Percentiles rank a stretch among this genome's conserved stretches.
phyloP scores from a whole-genome alignment of 164 flowering plant species.

The Cinnamomum chago region DNA sequence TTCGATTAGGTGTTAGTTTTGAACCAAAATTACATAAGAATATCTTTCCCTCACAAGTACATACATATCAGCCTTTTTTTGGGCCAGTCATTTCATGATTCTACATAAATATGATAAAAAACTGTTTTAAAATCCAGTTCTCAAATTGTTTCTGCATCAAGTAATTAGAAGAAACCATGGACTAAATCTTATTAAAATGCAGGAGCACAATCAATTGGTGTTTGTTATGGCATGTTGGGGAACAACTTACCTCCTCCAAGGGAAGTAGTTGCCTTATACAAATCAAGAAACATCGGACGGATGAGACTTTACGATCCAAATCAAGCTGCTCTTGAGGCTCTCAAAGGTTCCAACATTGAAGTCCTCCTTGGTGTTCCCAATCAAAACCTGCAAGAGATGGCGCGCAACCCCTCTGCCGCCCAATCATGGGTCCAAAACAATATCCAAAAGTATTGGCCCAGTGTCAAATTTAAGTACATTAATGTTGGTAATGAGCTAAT shows the following conservation, averaged over 20 bases:
- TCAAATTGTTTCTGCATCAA: no score
- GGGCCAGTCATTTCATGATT: no score
- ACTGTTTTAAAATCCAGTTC: no score
- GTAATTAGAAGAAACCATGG: no score
- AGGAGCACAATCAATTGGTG: conserved; percentile 4
- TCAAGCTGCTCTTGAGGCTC: conserved; percentile 30
- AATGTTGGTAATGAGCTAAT: conserved; percentile 49
- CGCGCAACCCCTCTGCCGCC: conserved; percentile 29
- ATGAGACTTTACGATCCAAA: conserved; percentile 42
- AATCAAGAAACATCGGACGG: conserved; percentile 19
- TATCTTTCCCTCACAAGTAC: no score
- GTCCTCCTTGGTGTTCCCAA: conserved; percentile 38
- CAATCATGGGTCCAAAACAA: conserved; percentile 34
- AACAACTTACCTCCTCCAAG: conserved; percentile 33
- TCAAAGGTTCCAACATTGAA: conserved; percentile 37
- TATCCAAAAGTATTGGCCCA: conserved; percentile 20
- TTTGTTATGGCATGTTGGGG: conserved; percentile 38
- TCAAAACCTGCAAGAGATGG: conserved; percentile 28
- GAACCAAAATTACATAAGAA: no score
- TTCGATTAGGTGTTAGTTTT: no score
- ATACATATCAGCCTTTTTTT: no score
- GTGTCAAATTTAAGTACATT: conserved; percentile 34
- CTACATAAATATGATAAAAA: no score
- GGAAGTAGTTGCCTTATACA: conserved; percentile 33
- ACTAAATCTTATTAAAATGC: neutral